Evolutionary conservation across 306 rosid species (phyloP).

Genomic region (Prinsepia uniflora): DNA sequence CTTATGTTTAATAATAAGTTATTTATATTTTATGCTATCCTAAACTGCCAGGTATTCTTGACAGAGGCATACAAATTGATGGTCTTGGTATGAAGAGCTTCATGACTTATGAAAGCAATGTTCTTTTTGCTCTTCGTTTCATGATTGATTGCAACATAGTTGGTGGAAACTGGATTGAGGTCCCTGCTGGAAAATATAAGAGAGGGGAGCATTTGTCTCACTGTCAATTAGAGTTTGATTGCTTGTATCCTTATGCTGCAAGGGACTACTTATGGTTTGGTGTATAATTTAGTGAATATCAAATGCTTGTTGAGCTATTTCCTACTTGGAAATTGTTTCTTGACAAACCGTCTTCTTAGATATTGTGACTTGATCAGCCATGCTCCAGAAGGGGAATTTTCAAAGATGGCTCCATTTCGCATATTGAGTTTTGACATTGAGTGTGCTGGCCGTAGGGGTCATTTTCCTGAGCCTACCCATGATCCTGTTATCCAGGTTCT

Average conservation of each 20-base stretch:
- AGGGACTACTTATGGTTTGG: background rate
- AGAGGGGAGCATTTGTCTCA: conserved; percentile 48
- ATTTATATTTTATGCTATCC: conserved; percentile 14
- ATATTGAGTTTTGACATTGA: conserved; percentile 96
- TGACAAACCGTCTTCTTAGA: conserved; percentile 47
- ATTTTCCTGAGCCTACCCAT: conserved; percentile 90
- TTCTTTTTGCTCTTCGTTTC: conserved; percentile 93
- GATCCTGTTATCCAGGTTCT: conserved; percentile 98
- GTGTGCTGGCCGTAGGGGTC: conserved; percentile 99
- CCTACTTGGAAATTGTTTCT: conserved; percentile 28
- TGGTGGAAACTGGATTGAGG: conserved; percentile 99
- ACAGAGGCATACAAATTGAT: conserved; percentile 84
- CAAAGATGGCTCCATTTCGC: conserved; percentile 99
- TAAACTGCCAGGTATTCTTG: conserved; percentile 79
- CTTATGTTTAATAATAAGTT: conserved; percentile 12
- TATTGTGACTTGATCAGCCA: conserved; percentile 85
- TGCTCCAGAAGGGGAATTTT: conserved; percentile 88
- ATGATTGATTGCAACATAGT: conserved; percentile 90
- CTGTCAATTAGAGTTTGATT: conserved; percentile 84
- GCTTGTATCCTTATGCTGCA: conserved; percentile 72
- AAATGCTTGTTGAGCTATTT: conserved; percentile 15
- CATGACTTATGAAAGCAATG: conserved; percentile 97
- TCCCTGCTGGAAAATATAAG: conserved; percentile 74
- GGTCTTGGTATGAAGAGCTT: conserved; percentile 86
- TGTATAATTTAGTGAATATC: background rate